Evolutionary conservation across 2,329 filamentous ascomycete species (phyloP).

Genomic region (Triangularia setosa): DNA sequence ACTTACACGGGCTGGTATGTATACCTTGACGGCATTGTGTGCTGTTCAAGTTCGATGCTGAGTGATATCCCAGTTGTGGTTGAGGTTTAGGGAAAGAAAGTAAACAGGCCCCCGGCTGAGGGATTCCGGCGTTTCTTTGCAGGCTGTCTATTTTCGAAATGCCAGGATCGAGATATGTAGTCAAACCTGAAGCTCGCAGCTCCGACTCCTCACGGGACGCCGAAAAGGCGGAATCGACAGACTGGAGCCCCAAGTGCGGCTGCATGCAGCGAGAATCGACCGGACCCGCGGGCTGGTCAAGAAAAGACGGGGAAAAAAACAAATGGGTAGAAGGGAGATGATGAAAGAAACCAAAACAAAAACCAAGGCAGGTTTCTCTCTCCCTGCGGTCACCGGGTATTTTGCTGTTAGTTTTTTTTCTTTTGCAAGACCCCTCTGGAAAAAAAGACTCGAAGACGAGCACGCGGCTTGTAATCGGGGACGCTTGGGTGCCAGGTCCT

Average conservation of each 20-base stretch:
- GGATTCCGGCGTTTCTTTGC: not conserved
- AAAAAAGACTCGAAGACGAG: slow-evolving; percentile 1
- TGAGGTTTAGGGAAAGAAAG: not conserved
- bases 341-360: not conserved
- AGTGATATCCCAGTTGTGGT: not conserved
- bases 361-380: slow-evolving; percentile 1
- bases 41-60: not conserved
- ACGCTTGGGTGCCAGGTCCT: not conserved
- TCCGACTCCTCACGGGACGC: slow-evolving; percentile 25
- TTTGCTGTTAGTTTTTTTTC: slow-evolving; percentile 2
- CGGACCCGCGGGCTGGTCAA: slow-evolving; percentile 10
- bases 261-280: slow-evolving; percentile 22
- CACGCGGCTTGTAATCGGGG: not conserved
- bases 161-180: not conserved
- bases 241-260: slow-evolving; percentile 16
- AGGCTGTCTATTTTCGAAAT: not conserved
- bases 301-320: not conserved
- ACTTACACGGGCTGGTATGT: slow-evolving; percentile 27
- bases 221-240: slow-evolving; percentile 24
- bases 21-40: slow-evolving; percentile 26
- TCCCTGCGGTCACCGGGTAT: slow-evolving; percentile 7
- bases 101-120: not conserved
- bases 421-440: slow-evolving; percentile 6
- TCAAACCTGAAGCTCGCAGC: slow-evolving; percentile 14
- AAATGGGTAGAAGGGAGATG: not conserved